Percentiles rank a stretch among this genome's conserved stretches.
phyloP scores from a whole-genome alignment of 176 grass and related monocot genomes.

The Zoysia pacifica region DNA sequence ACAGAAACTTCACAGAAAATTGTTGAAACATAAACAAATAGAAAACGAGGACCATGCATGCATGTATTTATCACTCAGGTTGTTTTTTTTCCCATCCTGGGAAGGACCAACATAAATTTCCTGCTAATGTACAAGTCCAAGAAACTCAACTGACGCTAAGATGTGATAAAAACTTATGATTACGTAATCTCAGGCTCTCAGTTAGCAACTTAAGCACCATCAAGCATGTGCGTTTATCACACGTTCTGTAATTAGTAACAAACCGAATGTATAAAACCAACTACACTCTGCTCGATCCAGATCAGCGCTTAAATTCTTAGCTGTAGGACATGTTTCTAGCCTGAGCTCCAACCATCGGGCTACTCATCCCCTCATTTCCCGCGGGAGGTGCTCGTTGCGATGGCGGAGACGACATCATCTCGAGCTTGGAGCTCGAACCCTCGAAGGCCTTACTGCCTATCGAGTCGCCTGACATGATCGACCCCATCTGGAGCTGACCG shows the following conservation, averaged over 20 bases:
- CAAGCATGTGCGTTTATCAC: background rate
- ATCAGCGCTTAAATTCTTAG: background rate
- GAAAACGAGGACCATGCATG: too few species aligned
- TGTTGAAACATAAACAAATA: too few species aligned
- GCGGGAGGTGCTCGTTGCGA: constrained; percentile 49
- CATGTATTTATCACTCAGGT: too few species aligned
- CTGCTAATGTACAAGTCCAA: too few species aligned
- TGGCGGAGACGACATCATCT: constrained; percentile 53
- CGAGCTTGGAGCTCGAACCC: constrained; percentile 52
- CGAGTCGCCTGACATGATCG: constrained; percentile 55
- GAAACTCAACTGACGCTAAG: too few species aligned
- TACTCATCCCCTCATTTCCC: constrained; percentile 54
- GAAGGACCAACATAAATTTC: too few species aligned
- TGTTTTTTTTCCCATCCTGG: too few species aligned
- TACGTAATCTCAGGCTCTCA: too few species aligned
- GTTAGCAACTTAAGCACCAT: too few species aligned
- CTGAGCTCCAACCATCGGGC: constrained; percentile 47
- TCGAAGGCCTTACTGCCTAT: constrained; percentile 61
- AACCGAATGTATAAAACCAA: background rate
- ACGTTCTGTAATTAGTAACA: background rate
- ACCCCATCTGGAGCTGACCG: constrained; percentile 53
- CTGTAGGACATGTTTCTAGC: constrained; percentile 69
- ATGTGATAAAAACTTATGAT: too few species aligned
- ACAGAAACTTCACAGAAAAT: too few species aligned
- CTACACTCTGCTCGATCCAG: background rate